These are phyloP conservation scores for Tremellales sp. DNA, from an alignment of 1,284 basidiomycete species.

Conservation along the genomic window DNA sequence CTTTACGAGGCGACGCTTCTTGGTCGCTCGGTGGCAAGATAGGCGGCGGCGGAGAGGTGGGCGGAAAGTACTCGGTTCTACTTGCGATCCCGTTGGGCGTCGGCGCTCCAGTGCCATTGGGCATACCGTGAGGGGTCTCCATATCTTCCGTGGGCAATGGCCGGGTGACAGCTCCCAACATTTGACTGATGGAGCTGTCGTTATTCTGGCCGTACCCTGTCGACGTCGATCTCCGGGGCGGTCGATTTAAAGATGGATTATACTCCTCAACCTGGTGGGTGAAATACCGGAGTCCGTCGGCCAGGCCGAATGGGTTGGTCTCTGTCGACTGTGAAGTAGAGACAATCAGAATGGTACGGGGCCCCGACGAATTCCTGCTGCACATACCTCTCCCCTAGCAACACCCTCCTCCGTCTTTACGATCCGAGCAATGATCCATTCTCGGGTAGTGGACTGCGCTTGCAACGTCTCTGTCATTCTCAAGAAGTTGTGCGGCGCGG, in stretches of 20 bases:
- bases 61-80: not conserved
- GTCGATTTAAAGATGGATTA: conserved; percentile 53
- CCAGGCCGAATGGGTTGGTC: conserved; percentile 56
- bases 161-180: not conserved
- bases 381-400: conserved; percentile 69
- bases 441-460: conserved; percentile 76
- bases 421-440: conserved; percentile 93
- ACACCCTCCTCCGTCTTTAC: conserved; percentile 80
- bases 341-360: conserved; percentile 31
- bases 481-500: conserved; percentile 95
- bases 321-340: conserved; percentile 57
- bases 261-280: conserved; percentile 91
- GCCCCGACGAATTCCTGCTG: conserved; percentile 10
- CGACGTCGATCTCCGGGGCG: conserved; percentile 21
- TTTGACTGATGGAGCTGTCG: too few relatives aligned
- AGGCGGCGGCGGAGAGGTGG: not conserved
- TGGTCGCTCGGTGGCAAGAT: not conserved
- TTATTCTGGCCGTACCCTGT: not conserved
- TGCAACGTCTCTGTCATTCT: conserved; percentile 77
- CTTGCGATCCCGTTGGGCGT: not conserved
- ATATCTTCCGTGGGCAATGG: too few relatives aligned
- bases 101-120: not conserved
- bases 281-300: conserved; percentile 87
- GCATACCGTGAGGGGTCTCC: too few relatives aligned
- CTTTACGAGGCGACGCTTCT: too few relatives aligned